Evolutionary conservation across 345 rosid species (phyloP).

Genomic region (Raphanus sativus): DNA sequence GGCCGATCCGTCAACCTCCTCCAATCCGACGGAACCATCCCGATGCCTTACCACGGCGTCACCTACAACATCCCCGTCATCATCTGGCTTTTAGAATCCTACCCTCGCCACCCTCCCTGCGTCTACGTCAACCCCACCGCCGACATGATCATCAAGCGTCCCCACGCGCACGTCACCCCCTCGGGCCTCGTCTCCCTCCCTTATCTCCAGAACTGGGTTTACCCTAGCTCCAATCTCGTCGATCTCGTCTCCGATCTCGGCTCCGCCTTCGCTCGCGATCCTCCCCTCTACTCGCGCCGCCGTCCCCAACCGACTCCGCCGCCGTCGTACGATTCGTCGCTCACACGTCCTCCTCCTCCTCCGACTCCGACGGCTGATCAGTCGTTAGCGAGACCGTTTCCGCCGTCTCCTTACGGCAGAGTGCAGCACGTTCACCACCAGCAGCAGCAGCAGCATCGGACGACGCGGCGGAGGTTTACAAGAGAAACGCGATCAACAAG

Average conservation of each 20-base stretch:
- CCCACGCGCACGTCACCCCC: constrained; percentile 80
- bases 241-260: constrained; percentile 69
- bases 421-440: constrained; percentile 36
- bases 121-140: constrained; percentile 95
- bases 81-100: constrained; percentile 92
- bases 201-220: constrained; percentile 84
- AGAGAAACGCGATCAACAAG: constrained; percentile 69
- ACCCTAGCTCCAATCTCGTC: constrained; percentile 80
- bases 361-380: constrained; percentile 14
- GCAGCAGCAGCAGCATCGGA: constrained; percentile 54
- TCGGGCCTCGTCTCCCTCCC: constrained; percentile 84
- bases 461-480: constrained; percentile 70
- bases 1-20: constrained; percentile 93
- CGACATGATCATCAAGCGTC: constrained; percentile 93
- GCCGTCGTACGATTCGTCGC: constrained; percentile 37
- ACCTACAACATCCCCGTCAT: constrained; percentile 92
- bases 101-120: constrained; percentile 88
- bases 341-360: constrained; percentile 20
- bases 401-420: constrained; percentile 52
- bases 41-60: constrained; percentile 78
- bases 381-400: constrained; percentile 54
- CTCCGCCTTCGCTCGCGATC: constrained; percentile 65
- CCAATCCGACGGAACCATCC: constrained; percentile 91
- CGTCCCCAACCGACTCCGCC: constrained; percentile 42
- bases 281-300: constrained; percentile 88